phyloP scores from a whole-genome alignment of 345 rosid species.

The Eucalyptus marginata region DNA sequence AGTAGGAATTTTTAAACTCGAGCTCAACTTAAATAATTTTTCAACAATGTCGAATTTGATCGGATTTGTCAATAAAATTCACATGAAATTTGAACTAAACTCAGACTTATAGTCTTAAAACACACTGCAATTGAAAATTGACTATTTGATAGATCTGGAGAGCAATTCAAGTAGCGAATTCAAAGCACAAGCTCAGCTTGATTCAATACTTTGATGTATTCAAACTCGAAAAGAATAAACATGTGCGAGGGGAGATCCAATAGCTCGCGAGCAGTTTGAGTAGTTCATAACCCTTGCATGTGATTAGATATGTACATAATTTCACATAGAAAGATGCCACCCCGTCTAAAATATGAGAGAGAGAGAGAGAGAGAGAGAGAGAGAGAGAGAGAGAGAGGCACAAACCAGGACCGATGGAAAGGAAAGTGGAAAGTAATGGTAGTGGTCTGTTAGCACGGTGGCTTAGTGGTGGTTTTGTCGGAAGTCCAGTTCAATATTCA shows the following conservation, averaged over 20 bases:
- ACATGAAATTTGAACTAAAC: background rate
- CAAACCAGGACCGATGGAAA: background rate
- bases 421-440: background rate
- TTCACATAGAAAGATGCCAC: background rate
- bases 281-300: background rate
- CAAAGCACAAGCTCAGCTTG: background rate
- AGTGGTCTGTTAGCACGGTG: background rate
- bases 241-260: background rate
- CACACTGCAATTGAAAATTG: background rate
- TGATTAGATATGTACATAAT: background rate
- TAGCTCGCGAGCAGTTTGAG: background rate
- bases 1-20: background rate
- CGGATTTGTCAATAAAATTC: background rate
- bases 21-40: background rate
- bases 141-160: background rate
- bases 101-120: background rate
- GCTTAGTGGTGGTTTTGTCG: rapidly evolving
- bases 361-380: too few relatives aligned
- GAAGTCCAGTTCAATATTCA: too few relatives aligned
- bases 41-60: background rate
- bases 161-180: background rate
- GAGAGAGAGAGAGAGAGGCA: too few relatives aligned
- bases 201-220: background rate
- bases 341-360: background rate
- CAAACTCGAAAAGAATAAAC: background rate